Percentiles rank a stretch among this genome's conserved stretches.
These are phyloP conservation scores for Flaveria floridana DNA, from an alignment of 140 eudicot species.

Conservation along the genomic window DNA sequence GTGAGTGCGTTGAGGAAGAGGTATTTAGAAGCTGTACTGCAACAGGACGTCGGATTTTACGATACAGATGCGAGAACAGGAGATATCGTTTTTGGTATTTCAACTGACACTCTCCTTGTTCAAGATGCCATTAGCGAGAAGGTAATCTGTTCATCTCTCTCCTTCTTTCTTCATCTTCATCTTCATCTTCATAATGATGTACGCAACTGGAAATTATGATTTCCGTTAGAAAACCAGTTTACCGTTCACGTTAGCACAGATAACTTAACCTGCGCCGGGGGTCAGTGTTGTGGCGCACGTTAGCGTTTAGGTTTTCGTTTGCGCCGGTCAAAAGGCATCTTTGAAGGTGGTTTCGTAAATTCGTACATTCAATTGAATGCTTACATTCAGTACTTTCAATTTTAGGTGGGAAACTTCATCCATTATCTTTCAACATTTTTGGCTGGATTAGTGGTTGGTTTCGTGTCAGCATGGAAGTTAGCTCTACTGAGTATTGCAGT, in stretches of 20 bases:
- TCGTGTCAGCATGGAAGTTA: conserved; percentile 75
- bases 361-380: conserved; percentile 17
- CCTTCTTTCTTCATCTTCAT: too few species aligned
- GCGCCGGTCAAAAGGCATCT: conserved; percentile 38
- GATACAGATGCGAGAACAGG: conserved; percentile 99
- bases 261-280: neutral
- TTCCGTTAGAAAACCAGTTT: neutral
- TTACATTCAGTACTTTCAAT: neutral
- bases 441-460: conserved; percentile 72
- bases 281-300: conserved; percentile 20
- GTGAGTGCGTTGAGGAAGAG: conserved; percentile 80
- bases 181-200: too few species aligned
- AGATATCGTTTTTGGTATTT: conserved; percentile 89
- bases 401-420: conserved; percentile 91
- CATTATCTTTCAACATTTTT: conserved; percentile 93
- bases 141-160: conserved; percentile 38
- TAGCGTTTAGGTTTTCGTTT: conserved; percentile 9
- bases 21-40: conserved; percentile 88
- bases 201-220: too few species aligned
- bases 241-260: conserved; percentile 24
- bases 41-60: conserved; percentile 93
- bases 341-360: conserved; percentile 26
- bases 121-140: conserved; percentile 99
- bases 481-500: conserved; percentile 95
- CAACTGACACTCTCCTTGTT: conserved; percentile 96